phyloP scores from a whole-genome alignment of 345 rosid genomes.

The Salix koriyanagi region DNA sequence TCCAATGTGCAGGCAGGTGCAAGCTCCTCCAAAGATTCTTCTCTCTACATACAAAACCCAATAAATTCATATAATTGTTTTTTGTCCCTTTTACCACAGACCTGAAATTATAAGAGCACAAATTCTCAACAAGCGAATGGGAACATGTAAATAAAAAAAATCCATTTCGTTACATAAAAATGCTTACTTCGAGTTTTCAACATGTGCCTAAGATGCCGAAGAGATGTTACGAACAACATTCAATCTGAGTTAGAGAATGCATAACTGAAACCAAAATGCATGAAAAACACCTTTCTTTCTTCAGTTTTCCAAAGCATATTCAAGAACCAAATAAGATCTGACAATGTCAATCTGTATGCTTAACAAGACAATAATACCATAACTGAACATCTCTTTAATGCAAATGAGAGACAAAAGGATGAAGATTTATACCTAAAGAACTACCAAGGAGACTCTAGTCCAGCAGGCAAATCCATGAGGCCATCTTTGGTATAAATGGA shows the following conservation, averaged over 20 bases:
- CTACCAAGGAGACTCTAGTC: conserved; percentile 83
- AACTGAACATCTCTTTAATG: background rate
- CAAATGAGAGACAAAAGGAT: background rate
- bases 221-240: background rate
- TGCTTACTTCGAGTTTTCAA: background rate
- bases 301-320: background rate
- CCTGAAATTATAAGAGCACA: too few relatives aligned
- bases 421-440: conserved; percentile 49
- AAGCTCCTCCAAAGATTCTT: conserved; percentile 96
- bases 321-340: background rate
- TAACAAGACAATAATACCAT: background rate
- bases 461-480: conserved; percentile 50
- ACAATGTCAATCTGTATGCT: background rate
- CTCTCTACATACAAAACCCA: conserved; percentile 50
- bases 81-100: too few relatives aligned
- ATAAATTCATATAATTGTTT: background rate
- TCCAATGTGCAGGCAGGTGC: conserved; percentile 99
- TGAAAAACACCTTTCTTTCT: background rate
- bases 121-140: too few relatives aligned
- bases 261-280: background rate
- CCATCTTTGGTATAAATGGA: conserved; percentile 75
- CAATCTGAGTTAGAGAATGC: background rate
- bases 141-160: too few relatives aligned
- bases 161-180: background rate
- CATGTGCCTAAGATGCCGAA: background rate